Conservation (phyloP, 2,329 filamentous ascomycete genomes). For the Canariomyces notabilis region DNA sequence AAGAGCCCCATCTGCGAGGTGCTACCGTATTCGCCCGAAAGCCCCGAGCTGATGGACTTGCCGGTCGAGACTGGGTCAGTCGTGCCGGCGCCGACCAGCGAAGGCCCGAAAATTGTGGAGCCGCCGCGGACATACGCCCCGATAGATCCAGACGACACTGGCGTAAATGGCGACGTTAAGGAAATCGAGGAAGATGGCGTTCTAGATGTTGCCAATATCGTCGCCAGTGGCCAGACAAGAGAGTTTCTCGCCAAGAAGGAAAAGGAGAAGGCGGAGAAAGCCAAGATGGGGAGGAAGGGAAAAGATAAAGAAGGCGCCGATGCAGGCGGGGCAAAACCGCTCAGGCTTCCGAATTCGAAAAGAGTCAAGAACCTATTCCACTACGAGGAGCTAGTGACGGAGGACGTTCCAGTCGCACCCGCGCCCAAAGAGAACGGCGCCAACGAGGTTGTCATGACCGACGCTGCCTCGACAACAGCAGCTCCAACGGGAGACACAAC, state of each 20-base stretch:
- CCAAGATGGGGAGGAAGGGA: slow-evolving; percentile 54
- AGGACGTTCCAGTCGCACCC: slow-evolving; percentile 42
- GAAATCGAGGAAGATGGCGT: slow-evolving; percentile 61
- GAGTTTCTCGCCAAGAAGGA: slow-evolving; percentile 82
- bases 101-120: slow-evolving; percentile 32
- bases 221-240: slow-evolving; percentile 73
- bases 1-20: slow-evolving; percentile 63
- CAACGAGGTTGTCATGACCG: slow-evolving; percentile 24
- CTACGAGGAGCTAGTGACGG: slow-evolving; percentile 63
- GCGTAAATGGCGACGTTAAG: slow-evolving; percentile 37
- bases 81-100: slow-evolving; percentile 23
- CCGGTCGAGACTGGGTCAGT: slow-evolving; percentile 35
- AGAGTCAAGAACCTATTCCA: slow-evolving; percentile 64
- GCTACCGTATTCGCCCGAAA: slow-evolving; percentile 49
- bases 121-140: slow-evolving; percentile 21
- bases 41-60: slow-evolving; percentile 43
- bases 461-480: slow-evolving; percentile 5
- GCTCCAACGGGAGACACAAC: slow-evolving; percentile 1
- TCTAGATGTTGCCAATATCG: slow-evolving; percentile 78
- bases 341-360: slow-evolving; percentile 67
- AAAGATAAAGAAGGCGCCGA: slow-evolving; percentile 55
- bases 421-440: slow-evolving; percentile 25
- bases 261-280: slow-evolving; percentile 67
- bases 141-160: slow-evolving; percentile 29
- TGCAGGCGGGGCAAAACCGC: slow-evolving; percentile 47